A percentile compares a stretch with the other conserved stretches of the same genome.
Evolutionary conservation across 2,329 filamentous ascomycete genomes (phyloP).

Genomic region (Thielaviopsis populi): DNA sequence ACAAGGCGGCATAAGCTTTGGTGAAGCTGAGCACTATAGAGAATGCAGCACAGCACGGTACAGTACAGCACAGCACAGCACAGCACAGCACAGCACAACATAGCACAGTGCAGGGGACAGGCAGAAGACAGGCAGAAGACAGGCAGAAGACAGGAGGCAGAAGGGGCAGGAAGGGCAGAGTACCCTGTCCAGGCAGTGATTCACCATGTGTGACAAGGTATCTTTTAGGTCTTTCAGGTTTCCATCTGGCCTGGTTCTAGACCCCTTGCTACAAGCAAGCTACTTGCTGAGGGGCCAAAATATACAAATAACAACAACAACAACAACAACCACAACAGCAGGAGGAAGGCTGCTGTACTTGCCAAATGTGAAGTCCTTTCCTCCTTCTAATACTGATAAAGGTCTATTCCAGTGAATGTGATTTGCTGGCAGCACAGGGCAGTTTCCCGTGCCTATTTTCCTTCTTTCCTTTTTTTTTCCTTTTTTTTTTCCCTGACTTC

Average conservation of each 20-base stretch:
- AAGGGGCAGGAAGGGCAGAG: too few species aligned
- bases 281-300: too few species aligned
- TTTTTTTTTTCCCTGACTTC: not conserved
- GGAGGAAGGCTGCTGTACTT: not conserved
- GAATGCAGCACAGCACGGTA: not conserved
- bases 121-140: not conserved
- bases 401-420: not conserved
- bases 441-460: not conserved
- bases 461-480: not conserved
- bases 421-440: not conserved
- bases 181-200: not conserved
- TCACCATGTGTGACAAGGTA: conserved; percentile 3
- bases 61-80: not conserved
- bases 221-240: not conserved
- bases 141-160: not conserved
- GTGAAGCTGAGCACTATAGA: not conserved
- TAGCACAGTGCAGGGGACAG: not conserved
- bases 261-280: not conserved
- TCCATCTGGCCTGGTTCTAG: not conserved
- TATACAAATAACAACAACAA: too few species aligned
- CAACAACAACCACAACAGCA: too few species aligned
- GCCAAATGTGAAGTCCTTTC: not conserved
- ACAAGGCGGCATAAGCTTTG: conserved; percentile 5
- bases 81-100: not conserved
- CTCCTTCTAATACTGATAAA: not conserved